phyloP scores from a whole-genome alignment of 805 yeast genomes.

The Helenozyma rhizophorensis region DNA sequence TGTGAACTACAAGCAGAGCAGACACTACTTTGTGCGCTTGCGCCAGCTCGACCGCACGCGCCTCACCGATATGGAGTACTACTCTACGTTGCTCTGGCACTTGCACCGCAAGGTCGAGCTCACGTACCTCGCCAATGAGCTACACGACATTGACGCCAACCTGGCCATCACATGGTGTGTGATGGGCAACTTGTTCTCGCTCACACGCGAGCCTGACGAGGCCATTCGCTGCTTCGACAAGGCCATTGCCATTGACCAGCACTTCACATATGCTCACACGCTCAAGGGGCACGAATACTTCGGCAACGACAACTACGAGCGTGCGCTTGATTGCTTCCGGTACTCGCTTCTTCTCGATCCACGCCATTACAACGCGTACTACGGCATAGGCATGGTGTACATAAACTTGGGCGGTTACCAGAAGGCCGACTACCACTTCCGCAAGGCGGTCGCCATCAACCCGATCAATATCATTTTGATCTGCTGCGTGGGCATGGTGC shows the following conservation, averaged over 20 bases:
- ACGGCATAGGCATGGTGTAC: conserved; percentile 93
- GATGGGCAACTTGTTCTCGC: conserved; percentile 82
- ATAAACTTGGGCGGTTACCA: conserved; percentile 79
- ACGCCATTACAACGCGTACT: conserved; percentile 88
- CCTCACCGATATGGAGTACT: conserved; percentile 83
- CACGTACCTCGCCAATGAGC: conserved; percentile 78
- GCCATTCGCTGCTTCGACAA: conserved; percentile 84
- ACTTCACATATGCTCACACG: conserved; percentile 84
- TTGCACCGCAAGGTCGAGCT: conserved; percentile 73
- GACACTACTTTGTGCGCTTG: conserved; percentile 55
- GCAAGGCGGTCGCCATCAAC: conserved; percentile 82
- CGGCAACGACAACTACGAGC: conserved; percentile 84
- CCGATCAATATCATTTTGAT: conserved; percentile 86
- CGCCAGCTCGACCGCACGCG: conserved; percentile 73
- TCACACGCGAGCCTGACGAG: conserved; percentile 80
- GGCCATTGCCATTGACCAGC: conserved; percentile 63
- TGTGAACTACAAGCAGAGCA: conserved; percentile 78
- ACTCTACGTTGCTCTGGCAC: conserved; percentile 91
- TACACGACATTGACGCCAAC: conserved; percentile 58
- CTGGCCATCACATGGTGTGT: conserved; percentile 89
- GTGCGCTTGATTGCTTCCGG: conserved; percentile 80
- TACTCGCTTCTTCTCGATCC: conserved; percentile 71
- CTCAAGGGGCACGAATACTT: conserved; percentile 91
- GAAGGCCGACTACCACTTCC: conserved; percentile 80
- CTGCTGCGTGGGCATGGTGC: conserved; percentile 91